phyloP scores from a whole-genome alignment of 371 early-diverging fungal genomes.

The Rhizopus stolonifer region DNA sequence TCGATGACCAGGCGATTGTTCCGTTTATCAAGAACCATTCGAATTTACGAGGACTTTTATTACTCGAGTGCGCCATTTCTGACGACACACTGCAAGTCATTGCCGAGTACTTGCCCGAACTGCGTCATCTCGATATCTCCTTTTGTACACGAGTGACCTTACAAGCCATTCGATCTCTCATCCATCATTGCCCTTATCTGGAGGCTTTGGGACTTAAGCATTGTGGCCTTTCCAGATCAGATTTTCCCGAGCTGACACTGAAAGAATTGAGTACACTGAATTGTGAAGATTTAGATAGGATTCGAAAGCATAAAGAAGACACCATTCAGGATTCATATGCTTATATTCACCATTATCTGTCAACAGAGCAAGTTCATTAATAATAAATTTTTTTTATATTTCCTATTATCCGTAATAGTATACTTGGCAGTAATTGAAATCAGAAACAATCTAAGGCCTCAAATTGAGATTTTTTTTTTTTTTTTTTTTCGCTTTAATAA shows the following conservation, averaged over 20 bases:
- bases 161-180: constrained; percentile 28
- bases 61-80: constrained; percentile 42
- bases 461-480: too few relatives aligned
- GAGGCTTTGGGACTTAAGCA: constrained; percentile 39
- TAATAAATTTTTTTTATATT: not conserved
- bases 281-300: constrained; percentile 10
- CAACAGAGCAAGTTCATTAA: constrained; percentile 3
- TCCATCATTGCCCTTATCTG: constrained; percentile 21
- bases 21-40: constrained; percentile 38
- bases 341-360: constrained; percentile 25
- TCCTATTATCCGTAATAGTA: too few relatives aligned
- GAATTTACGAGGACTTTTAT: constrained; percentile 24
- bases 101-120: constrained; percentile 16
- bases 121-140: constrained; percentile 39
- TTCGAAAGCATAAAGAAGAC: constrained; percentile 12
- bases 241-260: constrained; percentile 34
- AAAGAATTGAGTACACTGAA: constrained; percentile 20
- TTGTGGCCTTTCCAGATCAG: constrained; percentile 26
- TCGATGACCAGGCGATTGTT: constrained; percentile 32
- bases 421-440: too few relatives aligned
- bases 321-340: constrained; percentile 20
- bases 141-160: constrained; percentile 30
- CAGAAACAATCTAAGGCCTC: too few relatives aligned
- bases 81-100: constrained; percentile 34
- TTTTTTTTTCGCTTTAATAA: not conserved